Base-by-base conservation (phyloP, 805 yeast genomes). In the Cyberlindnera suaveolens region DNA sequence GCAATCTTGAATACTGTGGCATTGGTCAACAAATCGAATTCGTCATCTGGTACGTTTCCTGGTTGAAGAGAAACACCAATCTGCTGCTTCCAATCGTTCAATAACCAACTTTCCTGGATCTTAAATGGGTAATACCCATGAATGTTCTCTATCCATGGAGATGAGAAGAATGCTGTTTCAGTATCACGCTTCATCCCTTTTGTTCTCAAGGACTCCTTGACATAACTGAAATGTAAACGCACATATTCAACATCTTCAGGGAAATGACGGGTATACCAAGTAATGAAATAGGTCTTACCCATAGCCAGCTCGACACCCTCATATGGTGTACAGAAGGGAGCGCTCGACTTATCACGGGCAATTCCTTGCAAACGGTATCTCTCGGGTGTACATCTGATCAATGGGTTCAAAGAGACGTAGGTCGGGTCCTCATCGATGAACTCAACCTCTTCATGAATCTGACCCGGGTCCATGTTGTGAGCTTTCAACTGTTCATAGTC, bases 341-440 rank as follows among this genome's bases (percentile, higher is more conserved):
- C 93, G 33, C 88, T 75, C 1, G 66, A 54, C 15, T 64, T 60
- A 47, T 69, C 70, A 51, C 78, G 78, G 27, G 79, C 81, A 31
- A 68, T 46, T 8, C 90, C 91, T 57, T 80, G 82, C 51, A 71
- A 74, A 55, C 67, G 71, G 59, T 85, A 88, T 38, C 75, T 64
- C 42, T 82, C 82, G 3, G 96, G 96, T 4, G 89, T 85, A 65
- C 96, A 88, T 64, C 96, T 74, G 56, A 86, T 74, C 39, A 88
- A 61, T 0, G 96, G 96, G 57, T 82, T 85, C 59, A 88, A 68
- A 16, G 73, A 65, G 23, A 78, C 81, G 55, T 85, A 82, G 0
- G 85, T 78, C n/a, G 72, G 71, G 61, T 85, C 95, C 62, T 87
- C 96, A 5, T 77, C 80, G 18, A 75, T 58, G 53, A 60, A 72